These are phyloP conservation scores for Camellia japonica DNA, from an alignment of 148 eudicot species.

Conservation along the genomic window DNA sequence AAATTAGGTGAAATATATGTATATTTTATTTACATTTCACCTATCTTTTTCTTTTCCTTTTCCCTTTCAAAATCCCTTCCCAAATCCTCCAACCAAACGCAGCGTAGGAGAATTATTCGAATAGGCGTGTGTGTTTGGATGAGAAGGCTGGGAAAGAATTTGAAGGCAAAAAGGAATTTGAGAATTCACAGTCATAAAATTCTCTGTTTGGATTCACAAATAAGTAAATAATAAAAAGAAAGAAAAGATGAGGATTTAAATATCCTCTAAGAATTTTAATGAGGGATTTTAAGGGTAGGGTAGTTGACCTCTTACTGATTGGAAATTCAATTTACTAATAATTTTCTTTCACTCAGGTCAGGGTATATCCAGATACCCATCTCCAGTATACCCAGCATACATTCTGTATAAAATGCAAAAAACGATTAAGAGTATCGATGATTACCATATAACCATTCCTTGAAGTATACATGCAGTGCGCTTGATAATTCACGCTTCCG, in stretches of 20 bases:
- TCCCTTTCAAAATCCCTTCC: too few relatives aligned
- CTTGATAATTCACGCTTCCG: slow-evolving; percentile 76
- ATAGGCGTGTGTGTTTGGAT: too few relatives aligned
- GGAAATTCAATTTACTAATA: too few relatives aligned
- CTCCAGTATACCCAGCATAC: neutral
- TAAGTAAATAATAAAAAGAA: too few relatives aligned
- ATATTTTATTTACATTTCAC: too few relatives aligned
- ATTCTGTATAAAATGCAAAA: neutral
- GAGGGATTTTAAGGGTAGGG: neutral
- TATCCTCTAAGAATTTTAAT: neutral
- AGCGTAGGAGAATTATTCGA: too few relatives aligned
- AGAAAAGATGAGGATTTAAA: too few relatives aligned
- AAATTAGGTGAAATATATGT: too few relatives aligned
- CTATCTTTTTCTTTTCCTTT: too few relatives aligned
- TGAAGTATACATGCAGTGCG: slow-evolving; percentile 82
- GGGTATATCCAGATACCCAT: neutral
- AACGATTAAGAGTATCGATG: neutral
- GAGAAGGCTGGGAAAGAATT: neutral
- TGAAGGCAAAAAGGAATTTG: neutral
- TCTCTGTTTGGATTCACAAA: too few relatives aligned
- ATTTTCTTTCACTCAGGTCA: neutral
- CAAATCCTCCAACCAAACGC: too few relatives aligned
- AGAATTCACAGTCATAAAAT: too few relatives aligned
- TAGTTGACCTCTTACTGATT: neutral
- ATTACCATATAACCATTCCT: slow-evolving; percentile 95